These are phyloP conservation scores for Metschnikowia santaceciliae DNA, from an alignment of 805 yeast species.

Conservation along the genomic window DNA sequence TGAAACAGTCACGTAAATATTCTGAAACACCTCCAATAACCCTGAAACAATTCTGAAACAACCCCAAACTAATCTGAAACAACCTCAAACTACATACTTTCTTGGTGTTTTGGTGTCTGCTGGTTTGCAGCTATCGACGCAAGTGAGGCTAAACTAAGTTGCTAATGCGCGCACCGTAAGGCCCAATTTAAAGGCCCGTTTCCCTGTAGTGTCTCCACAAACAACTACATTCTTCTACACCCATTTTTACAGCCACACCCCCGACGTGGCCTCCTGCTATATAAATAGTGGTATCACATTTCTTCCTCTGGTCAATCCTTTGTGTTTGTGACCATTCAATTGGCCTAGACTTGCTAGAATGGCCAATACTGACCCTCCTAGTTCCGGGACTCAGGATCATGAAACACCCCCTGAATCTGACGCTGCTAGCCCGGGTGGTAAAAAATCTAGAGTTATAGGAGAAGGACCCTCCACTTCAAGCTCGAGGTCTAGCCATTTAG, in stretches of 20 bases:
- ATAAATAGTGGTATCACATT: no score
- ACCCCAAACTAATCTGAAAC: no score
- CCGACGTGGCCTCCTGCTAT: no score
- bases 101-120: no score
- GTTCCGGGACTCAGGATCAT: background rate
- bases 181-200: background rate
- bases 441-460: background rate
- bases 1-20: no score
- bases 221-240: background rate
- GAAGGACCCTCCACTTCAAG: background rate
- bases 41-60: no score
- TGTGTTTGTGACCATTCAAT: background rate
- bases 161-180: constrained; percentile 1
- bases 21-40: no score
- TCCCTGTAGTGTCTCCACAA: background rate
- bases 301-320: no score
- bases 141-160: background rate
- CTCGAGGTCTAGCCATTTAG: background rate
- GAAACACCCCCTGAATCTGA: background rate
- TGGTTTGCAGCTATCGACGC: constrained; percentile 1
- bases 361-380: background rate
- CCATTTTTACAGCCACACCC: no score
- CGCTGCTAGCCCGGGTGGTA: background rate
- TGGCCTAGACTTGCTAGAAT: background rate
- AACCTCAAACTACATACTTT: no score